Percentiles rank a stretch among this genome's conserved stretches.
Evolutionary conservation across 2,329 filamentous ascomycete genomes (phyloP).

Genomic region (Capronia coronata): DNA sequence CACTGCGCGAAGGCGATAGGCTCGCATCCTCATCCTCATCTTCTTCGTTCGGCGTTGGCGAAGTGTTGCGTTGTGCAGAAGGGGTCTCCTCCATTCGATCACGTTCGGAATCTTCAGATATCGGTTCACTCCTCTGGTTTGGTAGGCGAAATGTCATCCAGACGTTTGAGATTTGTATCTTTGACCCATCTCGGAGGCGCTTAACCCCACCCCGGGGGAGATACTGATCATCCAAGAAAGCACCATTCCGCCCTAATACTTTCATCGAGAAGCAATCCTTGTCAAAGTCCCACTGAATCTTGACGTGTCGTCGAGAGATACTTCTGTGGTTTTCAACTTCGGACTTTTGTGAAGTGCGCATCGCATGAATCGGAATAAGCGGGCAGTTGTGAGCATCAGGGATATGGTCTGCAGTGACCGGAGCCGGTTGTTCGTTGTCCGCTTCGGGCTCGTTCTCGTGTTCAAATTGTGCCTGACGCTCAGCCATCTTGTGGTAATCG

Average conservation of each 20-base stretch:
- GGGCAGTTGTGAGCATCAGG: slow-evolving; percentile 27
- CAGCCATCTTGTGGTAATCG: slow-evolving; percentile 25
- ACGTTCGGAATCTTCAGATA: slow-evolving; percentile 22
- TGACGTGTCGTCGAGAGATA: slow-evolving; percentile 57
- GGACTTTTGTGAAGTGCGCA: slow-evolving; percentile 37
- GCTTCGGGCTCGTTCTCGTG: slow-evolving; percentile 11
- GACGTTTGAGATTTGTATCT: slow-evolving; percentile 48
- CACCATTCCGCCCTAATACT: slow-evolving; percentile 54
- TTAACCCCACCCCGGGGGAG: slow-evolving; percentile 43
- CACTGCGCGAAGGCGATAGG: slow-evolving; percentile 13
- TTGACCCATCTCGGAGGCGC: slow-evolving; percentile 51
- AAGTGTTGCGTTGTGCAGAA: slow-evolving; percentile 9
- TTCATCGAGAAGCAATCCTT: slow-evolving; percentile 52
- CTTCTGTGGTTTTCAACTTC: slow-evolving; percentile 46
- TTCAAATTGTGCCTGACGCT: slow-evolving; percentile 23
- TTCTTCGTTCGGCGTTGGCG: slow-evolving; percentile 15
- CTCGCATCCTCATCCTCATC: slow-evolving; percentile 18
- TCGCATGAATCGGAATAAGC: slow-evolving; percentile 53
- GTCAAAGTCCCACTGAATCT: slow-evolving; percentile 55
- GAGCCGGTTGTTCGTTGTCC: slow-evolving; percentile 27
- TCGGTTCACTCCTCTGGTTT: slow-evolving; percentile 13
- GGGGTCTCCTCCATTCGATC: slow-evolving; percentile 16
- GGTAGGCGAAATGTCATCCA: slow-evolving; percentile 27
- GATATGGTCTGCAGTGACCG: slow-evolving; percentile 29
- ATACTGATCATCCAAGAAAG: slow-evolving; percentile 49